Evolutionary conservation across 108 stramenopile species (phyloP), one percentile per base, ranked within the genome.

Genomic region (Skeletonema menzelii): DNA sequence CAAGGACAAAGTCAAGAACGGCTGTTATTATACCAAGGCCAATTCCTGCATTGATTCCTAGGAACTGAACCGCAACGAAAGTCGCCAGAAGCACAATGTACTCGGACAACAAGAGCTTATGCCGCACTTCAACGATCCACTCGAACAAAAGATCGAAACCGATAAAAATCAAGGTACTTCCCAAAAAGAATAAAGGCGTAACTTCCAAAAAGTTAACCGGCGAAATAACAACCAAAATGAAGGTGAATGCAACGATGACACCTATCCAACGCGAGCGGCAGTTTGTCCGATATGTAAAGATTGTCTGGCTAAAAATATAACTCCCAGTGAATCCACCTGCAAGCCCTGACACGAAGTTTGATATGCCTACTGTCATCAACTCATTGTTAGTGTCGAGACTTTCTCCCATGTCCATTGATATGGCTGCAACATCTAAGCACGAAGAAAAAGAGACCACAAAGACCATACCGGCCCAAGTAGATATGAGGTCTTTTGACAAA

Each of bases 291-390:
- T 96, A 92, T 2, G 96, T 97, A 72, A 99, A 98, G 34, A 98
- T 96, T n/a, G 98, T 99, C 86, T 99, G 98, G 12, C 88, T 91
- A 79, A 99, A 99, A 28, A 99, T 99, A 79, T 99, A 99, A 11
- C 80, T 83, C 8, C 98, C 98, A 10, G 97, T 98, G 72, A 96
- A 97, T 49, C 94, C 94, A 68, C 91, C 85, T 1, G 83, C 72
- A 14, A 93, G 49, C 0, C 97, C 97, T 35, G 87, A 89, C 49
- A 95, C 67, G 30, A 95, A 85, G 73, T 99, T 99, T 27, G 91
- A 93, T 63, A 97, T 89, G 26, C 97, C 92, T 1, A 97, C 96
- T 17, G 96, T 97, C 59, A 85, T 85, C 59, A 98, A 72, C 72
- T 98, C 97, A 70, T 83, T 78, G 70, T 99, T 94, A 12, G 89